Percentiles rank a stretch among this genome's conserved stretches.
phyloP scores from a whole-genome alignment of 768 basidiomycete genomes.

The Leccinum obscurum region DNA sequence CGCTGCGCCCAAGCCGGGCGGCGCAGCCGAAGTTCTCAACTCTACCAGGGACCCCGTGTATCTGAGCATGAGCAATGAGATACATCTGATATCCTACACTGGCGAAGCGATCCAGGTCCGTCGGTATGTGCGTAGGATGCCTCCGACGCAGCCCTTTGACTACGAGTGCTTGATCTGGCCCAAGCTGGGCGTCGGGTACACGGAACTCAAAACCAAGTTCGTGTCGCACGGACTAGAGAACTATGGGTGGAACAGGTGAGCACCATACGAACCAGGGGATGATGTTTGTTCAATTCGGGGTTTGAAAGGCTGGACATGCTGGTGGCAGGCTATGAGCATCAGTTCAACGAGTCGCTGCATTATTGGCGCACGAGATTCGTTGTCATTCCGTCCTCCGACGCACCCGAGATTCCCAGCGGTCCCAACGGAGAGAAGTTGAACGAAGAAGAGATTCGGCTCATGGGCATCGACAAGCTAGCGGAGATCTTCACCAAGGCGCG shows the following conservation, averaged over 20 bases:
- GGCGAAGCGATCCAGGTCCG: conserved; percentile 89
- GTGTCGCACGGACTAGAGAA: conserved; percentile 76
- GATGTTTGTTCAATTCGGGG: background rate
- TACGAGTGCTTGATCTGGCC: conserved; percentile 97
- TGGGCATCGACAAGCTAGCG: conserved; percentile 90
- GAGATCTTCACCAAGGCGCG: conserved; percentile 84
- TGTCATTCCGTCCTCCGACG: conserved; percentile 82
- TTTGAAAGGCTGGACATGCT: conserved; percentile 74
- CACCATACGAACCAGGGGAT: background rate
- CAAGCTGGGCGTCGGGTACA: conserved; percentile 84
- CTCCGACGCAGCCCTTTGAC: conserved; percentile 58
- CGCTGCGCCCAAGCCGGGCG: too few species aligned
- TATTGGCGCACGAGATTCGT: conserved; percentile 96
- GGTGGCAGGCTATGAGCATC: conserved; percentile 77
- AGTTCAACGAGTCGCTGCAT: conserved; percentile 77
- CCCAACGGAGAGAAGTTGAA: conserved; percentile 73
- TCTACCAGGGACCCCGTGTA: conserved; percentile 74
- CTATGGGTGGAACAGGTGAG: conserved; percentile 85
- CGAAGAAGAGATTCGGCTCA: conserved; percentile 83
- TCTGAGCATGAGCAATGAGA: conserved; percentile 93
- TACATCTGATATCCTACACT: conserved; percentile 89
- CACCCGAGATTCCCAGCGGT: conserved; percentile 54
- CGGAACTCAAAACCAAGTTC: conserved; percentile 73
- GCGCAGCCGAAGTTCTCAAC: conserved; percentile 64
- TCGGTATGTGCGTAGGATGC: conserved; percentile 77